Evolutionary conservation across 495 filamentous ascomycete genomes (phyloP).

Genomic region (Peziza echinospora): DNA sequence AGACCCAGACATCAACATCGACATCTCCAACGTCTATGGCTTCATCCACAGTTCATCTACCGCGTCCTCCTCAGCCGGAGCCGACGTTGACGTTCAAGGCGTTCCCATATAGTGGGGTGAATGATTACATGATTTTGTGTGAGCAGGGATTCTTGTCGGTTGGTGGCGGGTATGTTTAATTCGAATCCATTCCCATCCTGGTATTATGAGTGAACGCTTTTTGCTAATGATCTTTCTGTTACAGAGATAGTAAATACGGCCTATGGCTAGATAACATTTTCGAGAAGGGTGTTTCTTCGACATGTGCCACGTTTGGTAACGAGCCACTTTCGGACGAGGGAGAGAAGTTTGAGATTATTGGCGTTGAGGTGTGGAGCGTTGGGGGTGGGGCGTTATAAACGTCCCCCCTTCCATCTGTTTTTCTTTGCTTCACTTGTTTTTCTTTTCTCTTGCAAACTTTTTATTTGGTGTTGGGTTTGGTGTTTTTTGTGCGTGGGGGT

Average conservation of each 20-base stretch:
- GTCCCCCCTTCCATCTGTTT: too few species aligned
- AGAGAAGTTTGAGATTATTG: conserved; percentile 74
- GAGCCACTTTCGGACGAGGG: conserved; percentile 89
- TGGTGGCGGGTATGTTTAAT: conserved; percentile 51
- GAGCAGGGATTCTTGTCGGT: conserved; percentile 66
- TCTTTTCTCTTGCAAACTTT: too few species aligned
- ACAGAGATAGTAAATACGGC: conserved; percentile 69
- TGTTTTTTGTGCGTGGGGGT: too few species aligned
- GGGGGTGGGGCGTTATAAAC: too few species aligned
- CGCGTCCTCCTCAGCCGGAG: conserved; percentile 29
- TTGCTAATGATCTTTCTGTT: not conserved
- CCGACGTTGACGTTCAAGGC: conserved; percentile 71
- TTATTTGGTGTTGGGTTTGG: too few species aligned
- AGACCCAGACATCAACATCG: not conserved
- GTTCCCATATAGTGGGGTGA: conserved; percentile 85
- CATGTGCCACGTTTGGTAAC: conserved; percentile 82
- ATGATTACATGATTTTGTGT: conserved; percentile 92
- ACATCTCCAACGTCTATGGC: not conserved
- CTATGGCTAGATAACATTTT: conserved; percentile 83
- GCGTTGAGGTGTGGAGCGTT: conserved; percentile 83
- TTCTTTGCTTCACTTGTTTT: too few species aligned
- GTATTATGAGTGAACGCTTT: too few species aligned
- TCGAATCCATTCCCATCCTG: too few species aligned
- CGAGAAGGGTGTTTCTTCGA: conserved; percentile 59
- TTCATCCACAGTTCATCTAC: too few species aligned